phyloP scores from a whole-genome alignment of 768 basidiomycete species.

The Collybia nuda region DNA sequence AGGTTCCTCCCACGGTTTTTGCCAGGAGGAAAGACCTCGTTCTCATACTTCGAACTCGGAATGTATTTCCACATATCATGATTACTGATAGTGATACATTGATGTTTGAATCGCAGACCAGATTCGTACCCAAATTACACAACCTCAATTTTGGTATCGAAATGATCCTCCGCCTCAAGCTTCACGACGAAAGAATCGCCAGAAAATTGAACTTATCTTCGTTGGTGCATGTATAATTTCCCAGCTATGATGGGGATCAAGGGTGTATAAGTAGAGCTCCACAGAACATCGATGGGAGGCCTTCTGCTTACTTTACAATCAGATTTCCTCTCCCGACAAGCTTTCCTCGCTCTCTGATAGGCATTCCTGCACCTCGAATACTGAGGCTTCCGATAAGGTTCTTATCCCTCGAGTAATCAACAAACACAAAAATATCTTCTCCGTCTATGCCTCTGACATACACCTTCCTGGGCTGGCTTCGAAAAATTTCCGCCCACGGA shows the following conservation, averaged over 20 bases:
- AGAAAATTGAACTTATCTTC: constrained; percentile 7
- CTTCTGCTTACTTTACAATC: constrained; percentile 51
- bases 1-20: no score
- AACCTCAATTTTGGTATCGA: no score
- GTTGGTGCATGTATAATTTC: constrained; percentile 31
- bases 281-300: constrained; percentile 6
- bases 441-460: constrained; percentile 59
- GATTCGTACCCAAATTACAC: no score
- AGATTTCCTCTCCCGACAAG: constrained; percentile 61
- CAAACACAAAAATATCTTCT: constrained; percentile 45
- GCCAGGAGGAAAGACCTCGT: no score
- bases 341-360: constrained; percentile 49
- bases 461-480: constrained; percentile 47
- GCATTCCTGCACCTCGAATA: constrained; percentile 70
- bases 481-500: constrained; percentile 52
- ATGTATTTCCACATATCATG: no score
- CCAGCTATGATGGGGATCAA: constrained; percentile 28
- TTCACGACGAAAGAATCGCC: constrained; percentile 6
- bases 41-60: no score
- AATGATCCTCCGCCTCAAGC: no score
- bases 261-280: background rate
- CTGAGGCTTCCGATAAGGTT: constrained; percentile 47
- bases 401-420: constrained; percentile 55
- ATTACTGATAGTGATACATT: no score
- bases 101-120: no score